phyloP scores from a whole-genome alignment of 75 land plant genomes.

The Picea glauca region DNA sequence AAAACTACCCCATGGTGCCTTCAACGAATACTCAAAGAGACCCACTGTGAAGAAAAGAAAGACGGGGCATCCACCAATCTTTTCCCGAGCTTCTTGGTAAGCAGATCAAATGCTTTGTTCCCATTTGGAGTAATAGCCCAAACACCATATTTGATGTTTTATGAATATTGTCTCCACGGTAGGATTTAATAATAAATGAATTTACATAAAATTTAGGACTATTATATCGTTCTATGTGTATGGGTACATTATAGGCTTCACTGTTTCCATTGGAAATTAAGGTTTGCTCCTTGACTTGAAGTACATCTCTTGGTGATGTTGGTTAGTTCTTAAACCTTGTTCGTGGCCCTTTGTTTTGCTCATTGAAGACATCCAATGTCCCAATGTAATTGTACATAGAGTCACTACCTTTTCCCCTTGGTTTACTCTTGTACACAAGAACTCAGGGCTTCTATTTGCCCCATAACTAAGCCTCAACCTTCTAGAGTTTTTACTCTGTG shows the following conservation, averaged over 20 bases:
- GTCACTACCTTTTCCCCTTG: constrained; percentile 51
- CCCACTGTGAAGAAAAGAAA: constrained; percentile 41
- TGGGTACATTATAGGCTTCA: constrained; percentile 11
- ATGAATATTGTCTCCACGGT: constrained; percentile 34
- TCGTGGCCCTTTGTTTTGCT: constrained; percentile 80
- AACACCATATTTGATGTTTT: constrained; percentile 40
- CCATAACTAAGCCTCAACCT: constrained; percentile 31
- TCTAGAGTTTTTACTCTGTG: constrained; percentile 27
- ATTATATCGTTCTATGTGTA: constrained; percentile 38
- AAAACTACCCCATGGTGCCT: not conserved
- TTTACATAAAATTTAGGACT: constrained; percentile 35
- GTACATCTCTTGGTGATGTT: not conserved
- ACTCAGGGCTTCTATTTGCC: constrained; percentile 32
- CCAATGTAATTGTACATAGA: constrained; percentile 21
- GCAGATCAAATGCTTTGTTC: constrained; percentile 34
- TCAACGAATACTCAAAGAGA: not conserved
- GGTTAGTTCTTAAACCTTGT: constrained; percentile 14
- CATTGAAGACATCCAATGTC: no score
- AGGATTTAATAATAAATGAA: constrained; percentile 38
- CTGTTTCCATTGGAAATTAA: not conserved
- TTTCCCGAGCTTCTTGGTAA: constrained; percentile 26
- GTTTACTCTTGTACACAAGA: constrained; percentile 40
- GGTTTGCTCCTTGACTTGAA: not conserved
- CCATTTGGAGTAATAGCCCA: constrained; percentile 44
- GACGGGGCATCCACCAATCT: constrained; percentile 18